Evolutionary conservation across 73 alveolate species (phyloP), one percentile per base, ranked within the genome.

Genomic region (Paramecium sonneborni): DNA sequence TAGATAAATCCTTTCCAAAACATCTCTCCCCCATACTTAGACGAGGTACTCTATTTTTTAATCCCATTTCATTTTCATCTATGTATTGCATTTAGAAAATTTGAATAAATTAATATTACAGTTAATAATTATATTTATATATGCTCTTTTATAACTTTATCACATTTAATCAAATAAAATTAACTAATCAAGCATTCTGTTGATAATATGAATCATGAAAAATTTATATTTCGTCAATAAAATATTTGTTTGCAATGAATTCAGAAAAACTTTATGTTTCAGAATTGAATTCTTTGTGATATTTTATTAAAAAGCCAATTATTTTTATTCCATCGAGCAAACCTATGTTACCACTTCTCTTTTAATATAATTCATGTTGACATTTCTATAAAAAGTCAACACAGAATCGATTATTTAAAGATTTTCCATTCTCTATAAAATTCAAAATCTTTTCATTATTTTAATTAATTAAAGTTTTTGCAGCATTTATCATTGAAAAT

Each of bases 1-100:
- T 62, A 26, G 84, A 62, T 26, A 62, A 30, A 62, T 62, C 84
- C 44, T 62, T 62, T 62, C 84, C 84, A 62, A 62, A 62, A 62
- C 84, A 62, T 62, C 84, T 62, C 46, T 62, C 84, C 44, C 84
- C 84, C 84, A 62, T 62, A 62, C 84, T 62, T 62, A 62, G 44
- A 30, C 84, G 84, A 62, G 84, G 84, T 12, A 62, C 84, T 62
- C 84, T 26, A 6, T 14, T 32, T 62, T 62, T 62, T 62, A 23
- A 32, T 30, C 48, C 44, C 39, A 62, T 30, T 26, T 62, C 84
- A 62, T 62, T 62, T 62, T 62, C 84, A 62, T 62, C 84, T 10
- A 62, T 62, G 48, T 62, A 62, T 62, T 62, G 48, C 84, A 62
- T 62, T 62, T 26, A 12, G 46, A 62, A n/a, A 62, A 62, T 62